A percentile compares a stretch with the other conserved stretches of the same genome.
Evolutionary conservation across 371 early-diverging fungal genomes (phyloP).

Genomic region (Syncephalastrum racemosum): DNA sequence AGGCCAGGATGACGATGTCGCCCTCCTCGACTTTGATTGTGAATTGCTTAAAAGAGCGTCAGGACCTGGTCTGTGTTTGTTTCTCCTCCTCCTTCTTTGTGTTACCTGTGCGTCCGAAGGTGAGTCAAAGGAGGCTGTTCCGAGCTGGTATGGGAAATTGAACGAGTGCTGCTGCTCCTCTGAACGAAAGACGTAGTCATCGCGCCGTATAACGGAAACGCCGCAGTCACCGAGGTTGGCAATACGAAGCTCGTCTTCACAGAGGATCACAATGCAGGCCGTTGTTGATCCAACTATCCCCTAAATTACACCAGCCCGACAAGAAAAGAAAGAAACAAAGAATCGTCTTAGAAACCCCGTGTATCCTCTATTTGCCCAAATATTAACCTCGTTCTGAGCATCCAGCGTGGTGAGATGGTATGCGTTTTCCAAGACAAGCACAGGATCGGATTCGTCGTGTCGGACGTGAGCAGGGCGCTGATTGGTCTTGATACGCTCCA

Average conservation of each 20-base stretch:
- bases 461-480: slow-evolving; percentile 21
- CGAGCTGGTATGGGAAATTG: slow-evolving; percentile 78
- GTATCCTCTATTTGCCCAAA: background rate
- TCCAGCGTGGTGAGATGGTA: slow-evolving; percentile 27
- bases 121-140: slow-evolving; percentile 62
- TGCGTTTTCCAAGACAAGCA: slow-evolving; percentile 25
- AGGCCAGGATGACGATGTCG: slow-evolving; percentile 73
- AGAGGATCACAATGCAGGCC: slow-evolving; percentile 81
- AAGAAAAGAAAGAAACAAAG: slow-evolving; percentile 5
- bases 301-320: slow-evolving; percentile 4
- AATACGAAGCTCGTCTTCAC: slow-evolving; percentile 86
- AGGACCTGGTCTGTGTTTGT: slow-evolving; percentile 1
- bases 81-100: background rate
- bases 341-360: background rate
- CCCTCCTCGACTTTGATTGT: slow-evolving; percentile 75
- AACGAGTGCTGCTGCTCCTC: slow-evolving; percentile 87
- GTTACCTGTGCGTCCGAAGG: slow-evolving; percentile 69
- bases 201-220: slow-evolving; percentile 77
- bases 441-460: slow-evolving; percentile 19
- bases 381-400: slow-evolving; percentile 25
- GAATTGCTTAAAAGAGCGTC: slow-evolving; percentile 6
- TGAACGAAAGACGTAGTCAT: slow-evolving; percentile 83
- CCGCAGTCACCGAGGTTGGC: slow-evolving; percentile 94
- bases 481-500: slow-evolving; percentile 61
- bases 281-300: slow-evolving; percentile 79